Base-by-base conservation (phyloP, 805 yeast genomes). In the Zygosaccharomyces rouxii region DNA sequence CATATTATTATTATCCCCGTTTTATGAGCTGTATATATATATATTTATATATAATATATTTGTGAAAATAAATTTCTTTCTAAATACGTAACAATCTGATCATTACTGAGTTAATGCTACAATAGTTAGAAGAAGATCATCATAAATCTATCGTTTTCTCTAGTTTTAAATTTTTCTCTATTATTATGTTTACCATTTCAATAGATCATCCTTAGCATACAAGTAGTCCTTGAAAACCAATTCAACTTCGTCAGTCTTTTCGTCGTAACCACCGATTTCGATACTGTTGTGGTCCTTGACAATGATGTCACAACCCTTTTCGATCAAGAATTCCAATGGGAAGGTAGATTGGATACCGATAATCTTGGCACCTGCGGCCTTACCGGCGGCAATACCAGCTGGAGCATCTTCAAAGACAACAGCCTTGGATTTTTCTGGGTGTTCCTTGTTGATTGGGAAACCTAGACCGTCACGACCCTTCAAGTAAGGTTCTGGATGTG, bases 391-490 rank as follows among this genome's bases (percentile, higher is more conserved):
- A 54, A 86, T 80, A 64, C 96, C 95, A 43, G 94, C 90, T 50
- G 89, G 92, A 40, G 95, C 95, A 65, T 87, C 96, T 71, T 87
- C 96, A 62, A 87, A 87, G 44, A 84, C 89, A 38, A 86, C 82
- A 26, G 72, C 72, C 58, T 70, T 73, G 47, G 72, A 69, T 35
- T 62, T 53, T 14, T 68, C 59, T 44, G 71, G 71, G 50, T 66
- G 66, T 52, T 64, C 55, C 54, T 63, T 59, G 58, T 64, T 64
- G 51, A 63, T 57, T 56, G 70, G 70, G 60, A 50, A 69, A 21
- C 72, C 71, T 49, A 67, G 62, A 49, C 62, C 68, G 58, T 64
- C 61, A 58, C 72, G 68, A 52, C 87, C 88, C 62, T 71, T 65
- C 55, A 77, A 72, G 73, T 87, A 87, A 47, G 95, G 94, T 72